These are phyloP conservation scores for Trichosanthes cucumerina DNA, from an alignment of 306 rosid genomes.

Conservation along the genomic window DNA sequence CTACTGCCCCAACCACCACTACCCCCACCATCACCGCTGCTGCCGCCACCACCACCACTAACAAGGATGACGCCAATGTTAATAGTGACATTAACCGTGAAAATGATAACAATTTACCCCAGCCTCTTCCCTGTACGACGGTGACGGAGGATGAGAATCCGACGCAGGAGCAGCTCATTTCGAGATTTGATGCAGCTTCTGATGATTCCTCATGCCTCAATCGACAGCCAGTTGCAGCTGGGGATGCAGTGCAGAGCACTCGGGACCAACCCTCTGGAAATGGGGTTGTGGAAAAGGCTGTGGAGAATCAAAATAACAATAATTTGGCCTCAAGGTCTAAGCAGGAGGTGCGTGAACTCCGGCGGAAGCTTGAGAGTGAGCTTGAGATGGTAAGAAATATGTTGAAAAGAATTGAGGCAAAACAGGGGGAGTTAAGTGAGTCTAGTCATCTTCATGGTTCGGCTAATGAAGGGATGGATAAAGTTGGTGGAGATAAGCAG, in stretches of 20 bases:
- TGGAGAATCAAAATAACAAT: slow-evolving; percentile 30
- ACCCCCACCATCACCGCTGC: neutral
- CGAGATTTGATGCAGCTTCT: slow-evolving; percentile 28
- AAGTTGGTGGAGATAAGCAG: slow-evolving; percentile 42
- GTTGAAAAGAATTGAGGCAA: slow-evolving; percentile 67
- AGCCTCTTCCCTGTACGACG: slow-evolving; percentile 4
- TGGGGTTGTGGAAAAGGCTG: slow-evolving; percentile 19
- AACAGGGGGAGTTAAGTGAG: slow-evolving; percentile 55
- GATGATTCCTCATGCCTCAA: slow-evolving; percentile 38
- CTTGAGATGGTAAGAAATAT: slow-evolving; percentile 49
- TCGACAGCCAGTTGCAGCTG: slow-evolving; percentile 19
- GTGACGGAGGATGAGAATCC: slow-evolving; percentile 29
- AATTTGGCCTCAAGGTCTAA: slow-evolving; percentile 37
- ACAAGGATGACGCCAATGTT: neutral
- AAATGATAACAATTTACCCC: slow-evolving; percentile 13
- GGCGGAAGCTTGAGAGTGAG: slow-evolving; percentile 59
- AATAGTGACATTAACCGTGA: slow-evolving; percentile 6
- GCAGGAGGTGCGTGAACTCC: slow-evolving; percentile 45
- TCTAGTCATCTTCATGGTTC: slow-evolving; percentile 23
- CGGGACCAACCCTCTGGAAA: slow-evolving; percentile 34
- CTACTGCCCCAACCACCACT: neutral
- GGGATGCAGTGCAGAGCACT: slow-evolving; percentile 14
- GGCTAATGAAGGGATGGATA: slow-evolving; percentile 24
- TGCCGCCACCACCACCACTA: neutral
- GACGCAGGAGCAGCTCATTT: slow-evolving; percentile 20